Conservation (phyloP, 768 basidiomycete species). For the Mycena latifolia region DNA sequence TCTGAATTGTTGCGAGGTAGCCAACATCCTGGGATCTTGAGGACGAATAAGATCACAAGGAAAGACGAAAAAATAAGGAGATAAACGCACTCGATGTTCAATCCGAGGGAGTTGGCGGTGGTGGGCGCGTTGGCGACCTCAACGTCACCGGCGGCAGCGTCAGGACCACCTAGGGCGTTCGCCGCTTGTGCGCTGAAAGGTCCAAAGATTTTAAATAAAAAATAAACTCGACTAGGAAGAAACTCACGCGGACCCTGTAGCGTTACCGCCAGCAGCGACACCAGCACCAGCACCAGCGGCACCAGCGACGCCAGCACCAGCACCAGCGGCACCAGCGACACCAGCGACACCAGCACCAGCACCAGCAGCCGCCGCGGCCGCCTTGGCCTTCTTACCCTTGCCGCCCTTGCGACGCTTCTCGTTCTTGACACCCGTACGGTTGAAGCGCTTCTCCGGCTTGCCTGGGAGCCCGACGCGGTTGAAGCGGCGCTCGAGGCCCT, state of each 20-base stretch:
- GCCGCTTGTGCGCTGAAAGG: background rate
- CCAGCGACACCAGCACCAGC: slow-evolving; percentile 35
- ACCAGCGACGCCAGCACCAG: background rate
- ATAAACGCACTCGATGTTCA: slow-evolving; percentile 74
- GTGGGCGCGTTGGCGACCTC: slow-evolving; percentile 54
- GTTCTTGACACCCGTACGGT: slow-evolving; percentile 44
- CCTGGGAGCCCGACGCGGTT: slow-evolving; percentile 9
- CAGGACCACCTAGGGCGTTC: slow-evolving; percentile 30
- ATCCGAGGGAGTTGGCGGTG: slow-evolving; percentile 67
- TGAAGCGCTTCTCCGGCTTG: slow-evolving; percentile 47
- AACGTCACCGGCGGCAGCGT: slow-evolving; percentile 44
- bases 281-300: slow-evolving; percentile 19
- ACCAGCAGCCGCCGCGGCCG: slow-evolving; percentile 15
- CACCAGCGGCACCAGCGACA: slow-evolving; percentile 20
- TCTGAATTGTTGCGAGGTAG: slow-evolving; percentile 68
- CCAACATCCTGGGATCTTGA: slow-evolving; percentile 59
- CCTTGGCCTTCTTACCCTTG: slow-evolving; percentile 15
- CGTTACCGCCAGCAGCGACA: slow-evolving; percentile 17
- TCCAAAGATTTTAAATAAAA: background rate
- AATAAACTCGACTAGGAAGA: background rate
- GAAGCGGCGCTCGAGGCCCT: slow-evolving; percentile 42
- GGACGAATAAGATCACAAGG: background rate
- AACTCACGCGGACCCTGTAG: slow-evolving; percentile 12
- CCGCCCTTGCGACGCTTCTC: slow-evolving; percentile 26
- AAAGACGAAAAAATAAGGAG: background rate